Evolutionary conservation across 2,329 filamentous ascomycete species (phyloP).

Genomic region (Ascochyta fabae): DNA sequence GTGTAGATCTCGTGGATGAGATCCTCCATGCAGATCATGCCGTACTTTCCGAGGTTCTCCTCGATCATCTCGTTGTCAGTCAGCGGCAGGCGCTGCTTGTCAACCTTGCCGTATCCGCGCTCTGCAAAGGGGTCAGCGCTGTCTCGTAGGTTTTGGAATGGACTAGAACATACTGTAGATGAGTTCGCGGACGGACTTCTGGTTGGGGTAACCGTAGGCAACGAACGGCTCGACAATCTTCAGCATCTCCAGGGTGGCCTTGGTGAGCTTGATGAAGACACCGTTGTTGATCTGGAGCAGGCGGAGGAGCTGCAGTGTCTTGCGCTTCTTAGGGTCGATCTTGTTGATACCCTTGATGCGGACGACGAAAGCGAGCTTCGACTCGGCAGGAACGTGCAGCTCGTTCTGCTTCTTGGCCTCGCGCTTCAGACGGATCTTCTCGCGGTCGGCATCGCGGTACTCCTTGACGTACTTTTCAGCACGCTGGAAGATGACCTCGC

Average conservation of each 20-base stretch:
- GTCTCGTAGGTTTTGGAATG: not conserved
- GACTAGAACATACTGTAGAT: constrained; percentile 92
- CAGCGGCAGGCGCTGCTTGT: constrained; percentile 96
- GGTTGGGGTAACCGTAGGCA: constrained; percentile 99
- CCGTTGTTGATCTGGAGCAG: constrained; percentile 99
- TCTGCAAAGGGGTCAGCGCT: constrained; percentile 31
- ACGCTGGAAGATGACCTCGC: constrained; percentile 98
- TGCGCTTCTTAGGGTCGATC: constrained; percentile 99
- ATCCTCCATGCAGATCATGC: constrained; percentile 98
- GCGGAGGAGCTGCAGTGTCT: constrained; percentile 99
- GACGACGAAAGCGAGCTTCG: constrained; percentile 96
- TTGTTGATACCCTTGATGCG: constrained; percentile 99
- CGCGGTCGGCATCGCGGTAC: constrained; percentile 97
- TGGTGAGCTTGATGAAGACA: constrained; percentile 96
- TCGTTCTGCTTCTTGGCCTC: constrained; percentile 89
- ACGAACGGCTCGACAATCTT: constrained; percentile 98
- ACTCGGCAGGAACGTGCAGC: constrained; percentile 93
- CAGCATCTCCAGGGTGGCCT: constrained; percentile 96
- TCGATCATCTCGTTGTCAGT: constrained; percentile 99
- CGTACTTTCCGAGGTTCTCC: constrained; percentile 95
- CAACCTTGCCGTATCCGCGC: constrained; percentile 96
- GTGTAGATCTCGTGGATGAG: constrained; percentile 97
- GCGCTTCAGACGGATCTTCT: constrained; percentile 93
- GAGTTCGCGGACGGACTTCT: constrained; percentile 98
- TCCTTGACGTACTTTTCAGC: constrained; percentile 99